Base-by-base conservation (phyloP, 495 filamentous ascomycete species). In the Neurospora sp. region DNA sequence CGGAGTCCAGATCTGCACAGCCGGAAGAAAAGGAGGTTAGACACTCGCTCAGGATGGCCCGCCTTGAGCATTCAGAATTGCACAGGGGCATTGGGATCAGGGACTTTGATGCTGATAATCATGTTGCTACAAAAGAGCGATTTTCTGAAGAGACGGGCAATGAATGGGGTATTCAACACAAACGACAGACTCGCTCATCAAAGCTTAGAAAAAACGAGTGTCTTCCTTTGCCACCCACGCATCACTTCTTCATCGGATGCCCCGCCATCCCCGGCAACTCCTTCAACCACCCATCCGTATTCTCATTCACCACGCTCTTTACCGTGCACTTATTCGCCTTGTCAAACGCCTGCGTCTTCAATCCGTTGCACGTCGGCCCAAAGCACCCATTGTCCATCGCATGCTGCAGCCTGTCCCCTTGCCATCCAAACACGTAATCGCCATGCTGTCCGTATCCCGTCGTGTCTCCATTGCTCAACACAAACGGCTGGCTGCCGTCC, bases 391-490 rank as follows among this genome's bases (percentile, higher is more conserved):
- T 83, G 75, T 86, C 85, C 85, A 86, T 86, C 54, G 84, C 85
- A n/a, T 78, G 78, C 78, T 87, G 85, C 16, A 87, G 83, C 1
- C 81, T 70, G 69, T 85, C 78, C 42, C 78, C 85, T 76, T 86
- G 79, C 85, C 85, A 87, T 40, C 85, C 85, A 73, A 87, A 87
- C 37, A 87, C 83, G 79, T 87, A 87, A 74, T 87, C 85, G 71
- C 77, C 85, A 77, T 87, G 85, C 39, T 86, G 78, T 1, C 76
- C 76, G 69, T 74, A 78, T 27, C 77, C 77, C 12, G 75, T 75
- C 39, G 80, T 80, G 70, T 84, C 83, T 27, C 85, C 85, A 10
- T 79, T 82, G 75, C 79, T 82, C 69, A 86, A 79, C 37, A 85
- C 84, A 75, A 87, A 85, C 1, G 86, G 86, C 69, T 86, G 84